phyloP scores from a whole-genome alignment of 345 rosid genomes.

The Mercurialis annua region DNA sequence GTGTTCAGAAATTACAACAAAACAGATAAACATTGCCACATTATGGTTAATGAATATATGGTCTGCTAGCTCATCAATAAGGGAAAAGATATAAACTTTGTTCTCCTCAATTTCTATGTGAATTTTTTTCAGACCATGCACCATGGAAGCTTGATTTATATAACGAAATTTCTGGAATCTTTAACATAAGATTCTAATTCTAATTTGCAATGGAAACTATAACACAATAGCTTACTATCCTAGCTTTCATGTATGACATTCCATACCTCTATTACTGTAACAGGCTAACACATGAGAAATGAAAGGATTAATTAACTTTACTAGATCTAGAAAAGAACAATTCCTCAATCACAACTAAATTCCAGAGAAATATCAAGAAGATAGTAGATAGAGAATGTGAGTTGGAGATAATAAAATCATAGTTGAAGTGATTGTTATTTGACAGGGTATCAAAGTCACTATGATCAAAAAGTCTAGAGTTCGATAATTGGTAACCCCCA shows the following conservation, averaged over 20 bases:
- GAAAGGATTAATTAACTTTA: background rate
- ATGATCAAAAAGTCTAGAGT: too few species aligned
- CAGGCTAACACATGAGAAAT: background rate
- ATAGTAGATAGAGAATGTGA: constrained; percentile 8
- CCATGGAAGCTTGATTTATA: background rate
- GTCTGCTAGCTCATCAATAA: background rate
- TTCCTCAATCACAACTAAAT: background rate
- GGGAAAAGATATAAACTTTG: background rate
- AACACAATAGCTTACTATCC: background rate
- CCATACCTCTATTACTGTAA: background rate
- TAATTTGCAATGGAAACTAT: background rate
- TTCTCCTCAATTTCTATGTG: background rate
- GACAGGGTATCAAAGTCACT: too few species aligned
- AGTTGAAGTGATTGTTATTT: too few species aligned
- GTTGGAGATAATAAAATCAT: too few species aligned
- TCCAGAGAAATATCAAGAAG: constrained; percentile 1
- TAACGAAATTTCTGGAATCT: background rate
- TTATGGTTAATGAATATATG: background rate
- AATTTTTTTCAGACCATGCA: background rate
- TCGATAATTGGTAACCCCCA: too few species aligned
- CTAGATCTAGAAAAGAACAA: constrained; percentile 7
- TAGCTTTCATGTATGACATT: background rate
- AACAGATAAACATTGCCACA: constrained; percentile 11
- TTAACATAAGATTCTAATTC: background rate
- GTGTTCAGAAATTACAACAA: constrained; percentile 23